Evolutionary conservation across 139 green algal species (phyloP).

Genomic region (Tetratostichococcus sp.): DNA sequence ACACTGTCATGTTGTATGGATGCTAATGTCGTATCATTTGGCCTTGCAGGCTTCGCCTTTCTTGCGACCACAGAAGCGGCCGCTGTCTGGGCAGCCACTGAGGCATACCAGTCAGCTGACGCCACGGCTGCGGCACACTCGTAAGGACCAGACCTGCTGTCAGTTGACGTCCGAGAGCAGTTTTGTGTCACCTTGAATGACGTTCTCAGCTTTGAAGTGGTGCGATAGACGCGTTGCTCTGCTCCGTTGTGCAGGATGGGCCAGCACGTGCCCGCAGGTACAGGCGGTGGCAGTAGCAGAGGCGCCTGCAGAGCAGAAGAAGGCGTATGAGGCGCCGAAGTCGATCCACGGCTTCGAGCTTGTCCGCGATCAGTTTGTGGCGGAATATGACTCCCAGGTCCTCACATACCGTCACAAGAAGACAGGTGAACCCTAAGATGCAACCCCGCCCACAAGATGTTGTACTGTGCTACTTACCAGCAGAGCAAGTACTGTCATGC

Average conservation of each 20-base stretch:
- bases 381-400: conserved; percentile 79
- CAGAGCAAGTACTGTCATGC: too few species aligned
- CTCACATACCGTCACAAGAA: conserved; percentile 80
- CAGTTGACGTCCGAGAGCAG: too few species aligned
- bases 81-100: not conserved
- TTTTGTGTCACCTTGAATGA: too few species aligned
- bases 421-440: conserved; percentile 49
- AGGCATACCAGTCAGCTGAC: not conserved
- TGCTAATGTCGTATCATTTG: not conserved
- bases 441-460: not conserved
- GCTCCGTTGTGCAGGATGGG: not conserved
- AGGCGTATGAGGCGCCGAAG: conserved; percentile 28
- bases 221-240: too few species aligned
- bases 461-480: too few species aligned
- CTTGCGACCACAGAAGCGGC: not conserved
- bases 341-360: conserved; percentile 81
- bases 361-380: conserved; percentile 71
- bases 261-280: not conserved
- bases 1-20: not conserved
- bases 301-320: not conserved
- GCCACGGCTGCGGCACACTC: not conserved
- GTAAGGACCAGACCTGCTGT: not conserved
- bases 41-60: not conserved
- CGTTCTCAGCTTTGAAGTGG: too few species aligned
- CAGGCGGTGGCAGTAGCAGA: too few species aligned